Conservation (phyloP, 2,329 filamentous ascomycete genomes). For the Rosellinia necatrix region DNA sequence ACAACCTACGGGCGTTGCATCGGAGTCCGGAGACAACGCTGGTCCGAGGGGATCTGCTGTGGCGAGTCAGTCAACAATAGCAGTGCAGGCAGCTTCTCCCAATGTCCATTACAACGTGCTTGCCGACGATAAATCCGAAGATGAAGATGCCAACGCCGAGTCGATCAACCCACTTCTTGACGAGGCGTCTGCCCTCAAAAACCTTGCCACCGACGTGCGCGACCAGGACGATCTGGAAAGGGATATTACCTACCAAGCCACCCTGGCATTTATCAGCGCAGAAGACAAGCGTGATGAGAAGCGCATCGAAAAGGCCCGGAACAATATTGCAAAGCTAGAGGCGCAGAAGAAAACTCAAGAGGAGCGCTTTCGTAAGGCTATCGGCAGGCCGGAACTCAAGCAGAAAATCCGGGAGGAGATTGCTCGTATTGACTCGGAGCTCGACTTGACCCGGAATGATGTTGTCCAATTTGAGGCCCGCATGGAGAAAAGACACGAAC, state of each 20-base stretch:
- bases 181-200: constrained; percentile 64
- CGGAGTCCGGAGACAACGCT: not conserved
- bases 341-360: constrained; percentile 64
- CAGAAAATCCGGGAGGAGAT: constrained; percentile 68
- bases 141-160: not conserved
- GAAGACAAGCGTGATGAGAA: constrained; percentile 68
- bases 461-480: constrained; percentile 79
- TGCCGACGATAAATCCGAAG: not conserved
- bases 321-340: constrained; percentile 63
- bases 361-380: constrained; percentile 50
- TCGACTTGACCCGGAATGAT: constrained; percentile 70
- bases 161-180: constrained; percentile 46
- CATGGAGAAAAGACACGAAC: constrained; percentile 73
- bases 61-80: not conserved
- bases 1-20: not conserved
- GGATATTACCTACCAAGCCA: constrained; percentile 73
- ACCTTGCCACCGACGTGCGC: constrained; percentile 71
- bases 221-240: constrained; percentile 90
- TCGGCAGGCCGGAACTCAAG: constrained; percentile 55
- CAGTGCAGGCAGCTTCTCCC: not conserved
- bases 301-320: constrained; percentile 63
- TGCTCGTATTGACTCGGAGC: constrained; percentile 65
- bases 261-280: constrained; percentile 61
- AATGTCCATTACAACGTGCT: not conserved
- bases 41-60: not conserved